Evolutionary conservation across 2,329 filamentous ascomycete genomes (phyloP), one percentile per base, ranked within the genome.

Genomic region (Mariannaea sp.): DNA sequence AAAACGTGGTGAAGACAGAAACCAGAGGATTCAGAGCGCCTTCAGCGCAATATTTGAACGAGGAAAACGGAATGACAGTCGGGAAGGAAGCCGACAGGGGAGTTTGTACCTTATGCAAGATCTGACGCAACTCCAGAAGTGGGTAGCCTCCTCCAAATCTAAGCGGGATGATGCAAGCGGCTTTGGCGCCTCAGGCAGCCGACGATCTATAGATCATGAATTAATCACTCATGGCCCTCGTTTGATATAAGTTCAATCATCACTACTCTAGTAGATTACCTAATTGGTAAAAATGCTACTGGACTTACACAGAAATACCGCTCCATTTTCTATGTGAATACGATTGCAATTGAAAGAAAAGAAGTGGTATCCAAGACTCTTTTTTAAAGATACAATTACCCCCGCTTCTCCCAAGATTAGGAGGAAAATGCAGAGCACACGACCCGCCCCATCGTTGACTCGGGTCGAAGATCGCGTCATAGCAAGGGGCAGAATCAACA

Each of bases 101-200:
- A 13, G 19, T 24, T 29, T 42, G 35, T 33, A 16, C 14, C 45
- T 56, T 53, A 56, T 56, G 61, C 53, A 49, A 39, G 47, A 43
- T 50, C 40, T 50, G 60, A 45, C 14, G 51, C 43, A 52, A 49
- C 46, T 57, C 59, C 52, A 51, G 62, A 64, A 50, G 40, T 52
- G 57, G 54, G 49, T 17, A 32, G 45, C 36, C 55, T 41, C 36
- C 55, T 41, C 59, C 58, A 50, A 59, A 51, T 49, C 56, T 49
- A 60, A n/a, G 55, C 54, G 40, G 41, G 46, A 66, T 66, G 64
- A 66, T 66, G 64, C 64, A 66, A 66, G 53, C 44, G 45, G 46
- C 39, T 43, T 66, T 64, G 63, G 36, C 53, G 64, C 64, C 64
- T 66, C 51, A 66, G 64, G 64, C 64, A 66, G 61, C 64, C 59